phyloP scores from a whole-genome alignment of 2,329 filamentous ascomycete genomes.

The Claviceps sp. region DNA sequence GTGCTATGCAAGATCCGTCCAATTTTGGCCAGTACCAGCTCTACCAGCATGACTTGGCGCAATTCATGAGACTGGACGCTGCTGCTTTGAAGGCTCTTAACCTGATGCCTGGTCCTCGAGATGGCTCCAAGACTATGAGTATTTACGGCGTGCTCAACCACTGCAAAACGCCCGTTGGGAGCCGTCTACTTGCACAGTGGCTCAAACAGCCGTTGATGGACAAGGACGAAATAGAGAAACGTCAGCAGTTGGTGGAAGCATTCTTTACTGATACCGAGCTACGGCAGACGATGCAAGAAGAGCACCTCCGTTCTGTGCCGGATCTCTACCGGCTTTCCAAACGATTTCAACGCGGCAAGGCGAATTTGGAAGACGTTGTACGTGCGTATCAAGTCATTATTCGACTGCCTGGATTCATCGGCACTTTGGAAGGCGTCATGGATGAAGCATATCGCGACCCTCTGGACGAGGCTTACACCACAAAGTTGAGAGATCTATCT shows the following conservation, averaged over 20 bases:
- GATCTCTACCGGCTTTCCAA: conserved; percentile 90
- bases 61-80: conserved; percentile 97
- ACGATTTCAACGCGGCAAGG: conserved; percentile 82
- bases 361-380: conserved; percentile 90
- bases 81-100: conserved; percentile 89
- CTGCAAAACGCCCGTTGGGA: conserved; percentile 92
- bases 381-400: conserved; percentile 91
- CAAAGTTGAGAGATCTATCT: conserved; percentile 62
- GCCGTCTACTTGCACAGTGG: conserved; percentile 85
- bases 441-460: conserved; percentile 85
- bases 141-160: conserved; percentile 88
- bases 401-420: conserved; percentile 77
- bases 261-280: conserved; percentile 89
- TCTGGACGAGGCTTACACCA: conserved; percentile 75
- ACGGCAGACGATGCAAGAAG: conserved; percentile 90
- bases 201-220: conserved; percentile 95
- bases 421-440: conserved; percentile 83
- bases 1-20: conserved; percentile 75
- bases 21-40: conserved; percentile 97
- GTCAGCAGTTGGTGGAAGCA: conserved; percentile 88
- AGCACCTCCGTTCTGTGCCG: conserved; percentile 82
- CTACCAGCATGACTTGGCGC: conserved; percentile 90
- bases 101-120: conserved; percentile 87
- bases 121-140: conserved; percentile 96
- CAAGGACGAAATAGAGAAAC: conserved; percentile 72